Base-by-base conservation (phyloP, 345 rosid genomes). In the Moricandia arvensis region DNA sequence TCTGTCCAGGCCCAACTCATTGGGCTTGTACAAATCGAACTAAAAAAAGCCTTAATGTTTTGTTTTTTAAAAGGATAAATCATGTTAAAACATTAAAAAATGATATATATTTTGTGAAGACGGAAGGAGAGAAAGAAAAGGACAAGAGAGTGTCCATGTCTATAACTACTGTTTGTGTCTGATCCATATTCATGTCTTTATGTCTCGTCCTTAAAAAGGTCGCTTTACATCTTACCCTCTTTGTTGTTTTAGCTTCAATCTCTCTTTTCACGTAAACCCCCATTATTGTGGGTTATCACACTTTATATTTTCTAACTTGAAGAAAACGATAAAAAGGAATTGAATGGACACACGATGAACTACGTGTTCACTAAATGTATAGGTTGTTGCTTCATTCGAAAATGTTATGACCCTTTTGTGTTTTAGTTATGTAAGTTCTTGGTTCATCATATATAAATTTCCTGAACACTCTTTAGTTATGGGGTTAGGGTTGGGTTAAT, bases 121-220 rank as follows among this genome's bases (percentile, higher is more conserved):
- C 75, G 63, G 64, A 77, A 57, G 13, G 60, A 15, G 53, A 15
- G 11, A 55, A 55, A 76, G 75, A 77, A 70, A 70, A 77, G 12
- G 71, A 71, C 75, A 70, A 77, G 75, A 59, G 60, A 76, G 75
- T 18, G 75, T 76, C 70, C 57, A 58, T 64, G 61, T 77, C 75
- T 57, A 57, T 3, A 70, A 58, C 51, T 59, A 76, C 75, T 69
- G 71, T 41, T 41, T 69, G 75, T 76, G 80, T 69, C 60, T 63
- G 75, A 63, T 63, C 63, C 54, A 5, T 65, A 15, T 63, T 41
- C 66, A 70, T 63, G 80, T 76, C 71, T 70, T 70, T 76, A 69
- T 70, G 75, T 76, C 51, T 70, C 30, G 66, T 70, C 70, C 29
- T 62, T 54, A 62, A 67, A 54, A 76, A 47, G 58, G 75, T 69